Evolutionary conservation across 805 yeast species (phyloP), one percentile per base, ranked within the genome.

Genomic region (Suhomyces sp.): DNA sequence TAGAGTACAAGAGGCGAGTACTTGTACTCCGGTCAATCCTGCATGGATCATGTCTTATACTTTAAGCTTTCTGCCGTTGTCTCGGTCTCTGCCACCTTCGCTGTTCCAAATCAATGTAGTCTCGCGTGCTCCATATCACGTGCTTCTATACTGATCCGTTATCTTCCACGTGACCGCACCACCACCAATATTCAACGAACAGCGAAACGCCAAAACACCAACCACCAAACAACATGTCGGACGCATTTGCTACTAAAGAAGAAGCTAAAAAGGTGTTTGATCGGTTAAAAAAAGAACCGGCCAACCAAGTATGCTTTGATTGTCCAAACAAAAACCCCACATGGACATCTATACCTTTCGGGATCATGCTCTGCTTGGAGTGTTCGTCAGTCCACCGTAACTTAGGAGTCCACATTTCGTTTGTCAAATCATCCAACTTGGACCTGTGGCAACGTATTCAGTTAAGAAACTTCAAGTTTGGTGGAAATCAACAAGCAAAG

Each of bases 281-380:
- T 48, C 77, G 80, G 66, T 74, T 89, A 59, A 80, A 82, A 60
- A 74, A 85, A 68, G 76, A 80, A 56, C 84, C 84, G 22, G 87
- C 90, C 45, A 92, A 92, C 76, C 86, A 86, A 63, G 82, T 78
- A 37, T 94, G 99, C 72, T 93, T 94, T 72, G 99, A 94, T 67
- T 94, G 99, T 71, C 81, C 87, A 49, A 88, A 92, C 61, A 90
- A 88, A 66, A 92, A 92, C 68, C 98, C 99, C 35, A 90, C 98
- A 0, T 94, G 99, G 99, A 89, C 99, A 3, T 93, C 98, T 12
- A 91, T 93, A 50, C 97, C 98, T 12, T 93, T 89, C 70, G 99
- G 97, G 51, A 88, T 92, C 48, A 81, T 92, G 67, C 74, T 94
- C 53, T 94, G 99, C 75, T 79, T 92, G 54, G 96, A 94, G 68